phyloP scores from a whole-genome alignment of 352 stramenopile species.

The Pythium aquatile region DNA sequence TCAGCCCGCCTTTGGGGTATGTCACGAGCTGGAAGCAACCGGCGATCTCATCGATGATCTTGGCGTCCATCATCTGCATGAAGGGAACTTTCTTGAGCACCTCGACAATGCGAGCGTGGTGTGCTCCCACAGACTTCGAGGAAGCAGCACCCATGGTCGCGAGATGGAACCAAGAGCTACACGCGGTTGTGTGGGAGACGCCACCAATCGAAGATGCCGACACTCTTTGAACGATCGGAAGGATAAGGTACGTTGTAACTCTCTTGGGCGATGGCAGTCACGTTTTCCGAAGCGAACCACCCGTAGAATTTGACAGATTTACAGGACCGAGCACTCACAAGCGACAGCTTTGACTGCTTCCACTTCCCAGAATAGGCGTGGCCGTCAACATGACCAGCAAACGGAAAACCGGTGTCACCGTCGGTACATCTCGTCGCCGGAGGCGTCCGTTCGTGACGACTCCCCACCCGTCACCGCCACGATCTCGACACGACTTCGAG shows the following conservation, averaged over 20 bases:
- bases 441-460: constrained; percentile 3
- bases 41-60: constrained; percentile 46
- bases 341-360: too few relatives aligned
- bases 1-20: constrained; percentile 41
- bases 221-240: too few relatives aligned
- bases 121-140: background rate
- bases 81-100: constrained; percentile 56
- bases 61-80: constrained; percentile 65
- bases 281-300: too few relatives aligned
- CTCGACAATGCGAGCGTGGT: constrained; percentile 22
- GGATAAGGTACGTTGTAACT: too few relatives aligned
- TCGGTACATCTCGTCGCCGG: background rate
- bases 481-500: too few relatives aligned
- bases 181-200: too few relatives aligned
- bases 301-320: too few relatives aligned
- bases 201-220: too few relatives aligned
- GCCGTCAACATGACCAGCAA: background rate
- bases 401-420: constrained; percentile 5
- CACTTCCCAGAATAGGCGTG: constrained; percentile 7
- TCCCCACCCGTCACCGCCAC: background rate
- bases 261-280: too few relatives aligned
- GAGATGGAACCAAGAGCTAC: too few relatives aligned
- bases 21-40: constrained; percentile 54
- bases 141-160: constrained; percentile 6
- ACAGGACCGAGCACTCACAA: too few relatives aligned